Base-by-base conservation (phyloP, 2,329 filamentous ascomycete species). In the Aspergillus proliferans region DNA sequence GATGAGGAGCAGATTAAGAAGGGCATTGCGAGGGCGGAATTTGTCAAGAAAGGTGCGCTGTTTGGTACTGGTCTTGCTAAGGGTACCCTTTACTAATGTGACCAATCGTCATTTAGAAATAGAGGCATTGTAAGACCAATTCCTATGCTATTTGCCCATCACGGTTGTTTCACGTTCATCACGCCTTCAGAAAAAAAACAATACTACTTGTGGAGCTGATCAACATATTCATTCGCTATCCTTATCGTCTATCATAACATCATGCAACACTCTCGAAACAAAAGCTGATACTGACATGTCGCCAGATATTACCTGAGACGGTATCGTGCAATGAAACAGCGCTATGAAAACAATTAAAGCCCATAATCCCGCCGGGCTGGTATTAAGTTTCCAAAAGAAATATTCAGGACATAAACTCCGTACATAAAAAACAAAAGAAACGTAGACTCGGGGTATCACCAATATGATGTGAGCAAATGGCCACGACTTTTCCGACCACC, bases 261-360 rank as follows among this genome's bases (percentile, higher is more conserved):
- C 45, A 48, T 47, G 43, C 48, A 41, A 43, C 36, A 46, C 34
- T 21, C 14, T 22, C 22, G 15, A 43, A 12, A 40, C 18, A 48
- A 30, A 30, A 10, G 33, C 40, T 51, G 34, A 49, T 57, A 50
- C 58, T 64, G 52, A 67, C 57, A 54, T 56, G 55, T 47, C 53
- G 50, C 53, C 67, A 94, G 88, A 66, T 94, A 95, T 71, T 95
- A 93, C 73, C 76, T 96, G 61, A 95, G 94, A 76, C 82, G 87
- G 66, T 96, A 96, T 73, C 85, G 92, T 59, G 83, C 88, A 22
- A 73, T 96, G 62, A 84, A 86, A 63, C 85, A 93, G 72, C 79
- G 88, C 65, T 96, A 96, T 72, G 79, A 83, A 55, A 68, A 55
- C 52, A 57, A 57, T 50, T 69, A 60, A 66, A 59, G 46, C 49